Evolutionary conservation across 2,329 filamentous ascomycete genomes (phyloP).

Genomic region (Plenodomus biglobosus): DNA sequence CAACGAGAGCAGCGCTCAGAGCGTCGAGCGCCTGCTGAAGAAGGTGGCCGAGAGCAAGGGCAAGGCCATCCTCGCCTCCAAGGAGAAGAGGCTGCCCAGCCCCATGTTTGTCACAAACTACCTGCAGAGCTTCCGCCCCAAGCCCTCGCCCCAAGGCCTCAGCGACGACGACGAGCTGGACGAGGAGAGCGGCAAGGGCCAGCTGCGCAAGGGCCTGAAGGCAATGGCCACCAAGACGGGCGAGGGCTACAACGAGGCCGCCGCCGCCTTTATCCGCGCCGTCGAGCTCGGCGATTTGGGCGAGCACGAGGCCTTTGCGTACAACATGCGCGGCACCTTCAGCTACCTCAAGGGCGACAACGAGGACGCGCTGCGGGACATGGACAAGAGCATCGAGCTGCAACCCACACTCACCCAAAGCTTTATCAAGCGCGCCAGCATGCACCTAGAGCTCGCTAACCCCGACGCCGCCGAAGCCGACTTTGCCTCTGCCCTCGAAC

Average conservation of each 20-base stretch:
- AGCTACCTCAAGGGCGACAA: slow-evolving; percentile 89
- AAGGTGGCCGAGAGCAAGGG: slow-evolving; percentile 96
- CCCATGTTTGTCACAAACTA: slow-evolving; percentile 98
- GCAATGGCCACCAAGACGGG: slow-evolving; percentile 83
- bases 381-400: slow-evolving; percentile 90
- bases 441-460: slow-evolving; percentile 89
- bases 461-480: slow-evolving; percentile 84
- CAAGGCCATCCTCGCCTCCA: slow-evolving; percentile 79
- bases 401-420: slow-evolving; percentile 88
- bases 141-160: slow-evolving; percentile 75
- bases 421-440: slow-evolving; percentile 98
- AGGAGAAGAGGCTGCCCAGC: slow-evolving; percentile 85
- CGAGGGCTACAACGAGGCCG: slow-evolving; percentile 88
- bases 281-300: slow-evolving; percentile 78
- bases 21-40: slow-evolving; percentile 91
- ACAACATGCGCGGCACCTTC: slow-evolving; percentile 97
- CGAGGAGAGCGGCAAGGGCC: slow-evolving; percentile 77
- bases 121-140: slow-evolving; percentile 93
- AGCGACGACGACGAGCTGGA: slow-evolving; percentile 78
- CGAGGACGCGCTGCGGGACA: slow-evolving; percentile 75
- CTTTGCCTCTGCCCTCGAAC: slow-evolving; percentile 79
- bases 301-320: slow-evolving; percentile 83
- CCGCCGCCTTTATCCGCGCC: slow-evolving; percentile 82
- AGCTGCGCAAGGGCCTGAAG: slow-evolving; percentile 79
- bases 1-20: slow-evolving; percentile 83